Evolutionary conservation across 1,139 yeast genomes (phyloP).

Genomic region (Protomyces gravidus): DNA sequence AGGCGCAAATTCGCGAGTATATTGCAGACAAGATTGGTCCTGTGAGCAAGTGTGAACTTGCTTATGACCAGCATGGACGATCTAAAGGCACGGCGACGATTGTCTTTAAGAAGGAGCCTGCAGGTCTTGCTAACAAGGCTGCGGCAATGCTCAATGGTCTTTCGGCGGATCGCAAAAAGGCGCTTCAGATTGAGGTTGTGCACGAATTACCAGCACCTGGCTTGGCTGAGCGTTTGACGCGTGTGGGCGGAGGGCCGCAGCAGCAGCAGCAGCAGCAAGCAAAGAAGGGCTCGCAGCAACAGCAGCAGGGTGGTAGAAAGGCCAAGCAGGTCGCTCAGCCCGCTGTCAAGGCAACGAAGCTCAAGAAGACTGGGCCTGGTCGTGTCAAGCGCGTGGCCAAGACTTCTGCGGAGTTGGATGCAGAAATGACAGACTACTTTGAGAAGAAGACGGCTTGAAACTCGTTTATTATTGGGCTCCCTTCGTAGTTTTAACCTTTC

Average conservation of each 20-base stretch:
- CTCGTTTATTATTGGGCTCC: not conserved
- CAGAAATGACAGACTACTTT: constrained; percentile 81
- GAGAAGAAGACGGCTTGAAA: constrained; percentile 24
- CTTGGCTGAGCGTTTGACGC: constrained; percentile 25
- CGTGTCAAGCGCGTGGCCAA: constrained; percentile 48
- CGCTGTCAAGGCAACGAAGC: constrained; percentile 24
- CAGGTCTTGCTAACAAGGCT: constrained; percentile 53
- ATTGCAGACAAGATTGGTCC: constrained; percentile 86
- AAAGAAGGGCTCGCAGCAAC: constrained; percentile 26
- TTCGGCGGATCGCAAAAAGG: constrained; percentile 51
- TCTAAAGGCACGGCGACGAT: constrained; percentile 90
- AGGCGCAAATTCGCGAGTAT: constrained; percentile 58
- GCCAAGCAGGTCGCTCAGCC: constrained; percentile 15
- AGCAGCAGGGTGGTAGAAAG: constrained; percentile 46
- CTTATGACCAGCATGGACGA: constrained; percentile 82
- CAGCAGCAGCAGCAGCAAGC: constrained; percentile 60
- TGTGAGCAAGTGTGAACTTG: constrained; percentile 63
- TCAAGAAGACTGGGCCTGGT: constrained; percentile 29
- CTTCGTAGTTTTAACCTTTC: no score
- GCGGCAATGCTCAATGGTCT: constrained; percentile 75
- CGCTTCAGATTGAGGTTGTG: constrained; percentile 38
- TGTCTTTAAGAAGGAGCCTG: constrained; percentile 53
- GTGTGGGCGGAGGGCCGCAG: constrained; percentile 68
- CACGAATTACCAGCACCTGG: constrained; percentile 6
- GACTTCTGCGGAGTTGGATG: constrained; percentile 84